phyloP scores from a whole-genome alignment of 1,139 yeast genomes.

The Yamadazyma trypodendri region DNA sequence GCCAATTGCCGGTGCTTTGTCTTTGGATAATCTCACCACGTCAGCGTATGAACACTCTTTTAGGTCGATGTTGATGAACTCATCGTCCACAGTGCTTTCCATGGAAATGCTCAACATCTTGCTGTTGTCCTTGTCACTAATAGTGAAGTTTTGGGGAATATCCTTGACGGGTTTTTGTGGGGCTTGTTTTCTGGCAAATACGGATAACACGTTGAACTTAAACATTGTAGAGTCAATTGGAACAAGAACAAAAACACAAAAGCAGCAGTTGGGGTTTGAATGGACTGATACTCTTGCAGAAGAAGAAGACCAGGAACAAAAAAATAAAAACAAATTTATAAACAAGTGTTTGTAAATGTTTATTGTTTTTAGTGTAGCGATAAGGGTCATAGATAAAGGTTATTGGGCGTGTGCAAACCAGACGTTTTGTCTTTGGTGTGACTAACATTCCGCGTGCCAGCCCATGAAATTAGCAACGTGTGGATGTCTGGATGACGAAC shows the following conservation, averaged over 20 bases:
- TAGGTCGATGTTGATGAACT: slow-evolving; percentile 38
- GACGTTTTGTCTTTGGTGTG: not conserved
- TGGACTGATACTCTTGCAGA: not conserved
- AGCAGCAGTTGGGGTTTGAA: not conserved
- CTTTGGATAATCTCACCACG: slow-evolving; percentile 30
- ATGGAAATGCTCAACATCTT: slow-evolving; percentile 35
- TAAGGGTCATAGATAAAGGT: slow-evolving; percentile 3
- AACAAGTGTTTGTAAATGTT: slow-evolving; percentile 1
- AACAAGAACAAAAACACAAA: not conserved
- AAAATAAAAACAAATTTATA: not conserved
- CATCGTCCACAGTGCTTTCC: slow-evolving; percentile 30
- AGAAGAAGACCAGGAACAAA: not conserved
- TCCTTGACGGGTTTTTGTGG: not conserved
- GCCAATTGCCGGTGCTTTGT: slow-evolving; percentile 5
- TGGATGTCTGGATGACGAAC: too few species aligned
- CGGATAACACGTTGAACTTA: slow-evolving; percentile 3
- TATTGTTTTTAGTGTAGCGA: slow-evolving; percentile 1
- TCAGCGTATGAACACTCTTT: slow-evolving; percentile 45
- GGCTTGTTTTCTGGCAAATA: not conserved
- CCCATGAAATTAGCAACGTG: too few species aligned
- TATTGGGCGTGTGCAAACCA: not conserved
- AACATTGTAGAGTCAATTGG: slow-evolving; percentile 8
- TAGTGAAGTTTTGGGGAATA: slow-evolving; percentile 29
- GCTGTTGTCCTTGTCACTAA: slow-evolving; percentile 21
- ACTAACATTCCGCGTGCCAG: too few species aligned